A percentile compares a stretch with the other conserved stretches of the same genome.
Conservation (phyloP, 1,139 yeast species). For the Candida buenavistaensis region DNA sequence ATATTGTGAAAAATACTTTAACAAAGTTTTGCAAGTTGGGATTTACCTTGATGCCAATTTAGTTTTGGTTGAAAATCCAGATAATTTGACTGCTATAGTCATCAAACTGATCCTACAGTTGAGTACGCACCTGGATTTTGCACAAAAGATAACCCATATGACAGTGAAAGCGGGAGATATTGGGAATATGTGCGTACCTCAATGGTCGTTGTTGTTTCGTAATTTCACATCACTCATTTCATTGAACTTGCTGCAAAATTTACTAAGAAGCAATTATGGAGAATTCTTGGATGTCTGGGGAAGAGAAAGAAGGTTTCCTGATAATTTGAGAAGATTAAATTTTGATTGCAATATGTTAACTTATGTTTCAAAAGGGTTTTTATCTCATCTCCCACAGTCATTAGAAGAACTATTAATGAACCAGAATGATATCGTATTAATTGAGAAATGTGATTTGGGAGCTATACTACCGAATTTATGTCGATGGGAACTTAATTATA, state of each 20-base stretch:
- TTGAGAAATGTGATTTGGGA: constrained; percentile 14
- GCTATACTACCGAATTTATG: constrained; percentile 19
- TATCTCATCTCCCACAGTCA: constrained; percentile 29
- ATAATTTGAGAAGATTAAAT: constrained; percentile 21
- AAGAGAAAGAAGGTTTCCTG: constrained; percentile 30
- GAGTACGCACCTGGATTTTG: constrained; percentile 11
- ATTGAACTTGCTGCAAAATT: constrained; percentile 31
- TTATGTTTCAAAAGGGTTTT: constrained; percentile 21
- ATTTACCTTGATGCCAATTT: constrained; percentile 31
- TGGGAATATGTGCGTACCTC: constrained; percentile 32
- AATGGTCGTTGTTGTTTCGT: constrained; percentile 35
- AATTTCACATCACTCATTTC: constrained; percentile 22
- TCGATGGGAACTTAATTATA: constrained; percentile 17
- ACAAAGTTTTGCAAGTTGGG: constrained; percentile 21
- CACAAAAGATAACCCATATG: constrained; percentile 23
- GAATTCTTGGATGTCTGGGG: constrained; percentile 25
- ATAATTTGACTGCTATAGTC: constrained; percentile 15
- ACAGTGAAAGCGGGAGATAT: constrained; percentile 37
- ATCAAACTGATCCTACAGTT: constrained; percentile 15
- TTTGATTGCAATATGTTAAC: constrained; percentile 29
- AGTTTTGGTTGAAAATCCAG: constrained; percentile 17
- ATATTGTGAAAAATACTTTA: constrained; percentile 18
- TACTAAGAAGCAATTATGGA: constrained; percentile 20
- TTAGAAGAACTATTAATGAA: constrained; percentile 23
- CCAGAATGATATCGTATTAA: constrained; percentile 13